Percentiles rank a stretch among this genome's conserved stretches.
Evolutionary conservation across 179 eudicot species (phyloP).

Genomic region (Heliamphora pulchella): DNA sequence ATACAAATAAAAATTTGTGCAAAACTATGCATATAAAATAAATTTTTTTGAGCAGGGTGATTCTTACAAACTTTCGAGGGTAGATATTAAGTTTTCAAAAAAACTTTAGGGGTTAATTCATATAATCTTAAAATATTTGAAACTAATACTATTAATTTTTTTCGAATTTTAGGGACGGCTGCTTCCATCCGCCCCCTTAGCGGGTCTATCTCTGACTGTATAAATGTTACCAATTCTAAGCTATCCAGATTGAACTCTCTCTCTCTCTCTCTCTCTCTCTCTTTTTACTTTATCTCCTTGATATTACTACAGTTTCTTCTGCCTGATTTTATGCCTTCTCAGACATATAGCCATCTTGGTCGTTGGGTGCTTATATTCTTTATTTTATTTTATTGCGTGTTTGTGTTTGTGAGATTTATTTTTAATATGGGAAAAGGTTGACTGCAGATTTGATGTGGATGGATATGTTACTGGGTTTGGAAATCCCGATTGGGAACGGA

Average conservation of each 20-base stretch:
- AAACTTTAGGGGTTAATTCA: no score
- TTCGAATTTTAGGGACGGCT: no score
- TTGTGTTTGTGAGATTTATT: not conserved
- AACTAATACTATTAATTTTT: no score
- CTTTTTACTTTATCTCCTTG: no score
- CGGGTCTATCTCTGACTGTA: no score
- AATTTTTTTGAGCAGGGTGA: no score
- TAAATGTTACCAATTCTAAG: not conserved
- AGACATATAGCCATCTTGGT: not conserved
- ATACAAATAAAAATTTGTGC: no score
- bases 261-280: not conserved
- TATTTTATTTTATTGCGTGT: not conserved
- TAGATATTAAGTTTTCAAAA: no score
- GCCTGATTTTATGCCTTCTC: not conserved
- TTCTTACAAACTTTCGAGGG: no score
- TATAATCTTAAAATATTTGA: no score
- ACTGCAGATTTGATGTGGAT: conserved; percentile 72
- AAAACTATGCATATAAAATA: no score
- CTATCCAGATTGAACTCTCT: not conserved
- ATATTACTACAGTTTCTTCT: not conserved
- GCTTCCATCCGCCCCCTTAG: no score
- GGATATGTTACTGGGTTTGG: conserved; percentile 89
- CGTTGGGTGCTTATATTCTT: not conserved
- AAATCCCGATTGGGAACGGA: conserved; percentile 80
- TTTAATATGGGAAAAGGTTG: not conserved